These are phyloP conservation scores for Neckera pumila DNA, from an alignment of 225 moss, liverwort and hornwort genomes.

Conservation along the genomic window DNA sequence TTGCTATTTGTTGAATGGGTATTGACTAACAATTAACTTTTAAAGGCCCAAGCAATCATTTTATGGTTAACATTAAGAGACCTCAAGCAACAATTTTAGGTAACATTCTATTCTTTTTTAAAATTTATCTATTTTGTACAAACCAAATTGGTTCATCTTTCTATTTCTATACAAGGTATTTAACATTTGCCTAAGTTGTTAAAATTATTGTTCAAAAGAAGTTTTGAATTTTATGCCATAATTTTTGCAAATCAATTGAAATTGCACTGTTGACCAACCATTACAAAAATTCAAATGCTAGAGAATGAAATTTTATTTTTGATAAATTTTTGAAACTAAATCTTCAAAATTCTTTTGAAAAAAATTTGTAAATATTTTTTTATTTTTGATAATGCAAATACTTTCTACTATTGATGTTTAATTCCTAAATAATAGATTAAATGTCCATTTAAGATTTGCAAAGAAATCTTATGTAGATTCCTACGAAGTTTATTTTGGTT, in stretches of 20 bases:
- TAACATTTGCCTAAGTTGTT: neutral
- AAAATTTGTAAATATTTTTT: neutral
- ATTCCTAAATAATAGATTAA: neutral
- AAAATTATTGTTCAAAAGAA: neutral
- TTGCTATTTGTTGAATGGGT: neutral
- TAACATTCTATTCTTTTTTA: accelerated
- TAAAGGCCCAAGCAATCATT: neutral
- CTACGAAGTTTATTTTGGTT: too few relatives aligned
- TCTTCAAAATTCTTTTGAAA: neutral
- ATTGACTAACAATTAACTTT: neutral
- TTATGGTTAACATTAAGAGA: neutral
- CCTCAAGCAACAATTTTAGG: neutral
- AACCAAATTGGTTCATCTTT: neutral
- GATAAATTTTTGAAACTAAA: neutral
- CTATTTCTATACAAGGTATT: neutral
- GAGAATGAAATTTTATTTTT: too few relatives aligned
- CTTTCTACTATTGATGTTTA: neutral
- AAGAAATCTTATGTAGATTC: neutral
- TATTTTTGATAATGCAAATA: neutral
- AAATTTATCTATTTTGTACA: neutral
- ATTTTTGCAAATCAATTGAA: too few relatives aligned
- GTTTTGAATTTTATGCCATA: too few relatives aligned
- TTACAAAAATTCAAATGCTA: too few relatives aligned
- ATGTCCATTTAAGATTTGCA: too few relatives aligned
- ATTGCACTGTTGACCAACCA: too few relatives aligned